Percentiles rank a stretch among this genome's conserved stretches.
Conservation (phyloP, 192 early-diverging fungal genomes). For the Podila minutissima region DNA sequence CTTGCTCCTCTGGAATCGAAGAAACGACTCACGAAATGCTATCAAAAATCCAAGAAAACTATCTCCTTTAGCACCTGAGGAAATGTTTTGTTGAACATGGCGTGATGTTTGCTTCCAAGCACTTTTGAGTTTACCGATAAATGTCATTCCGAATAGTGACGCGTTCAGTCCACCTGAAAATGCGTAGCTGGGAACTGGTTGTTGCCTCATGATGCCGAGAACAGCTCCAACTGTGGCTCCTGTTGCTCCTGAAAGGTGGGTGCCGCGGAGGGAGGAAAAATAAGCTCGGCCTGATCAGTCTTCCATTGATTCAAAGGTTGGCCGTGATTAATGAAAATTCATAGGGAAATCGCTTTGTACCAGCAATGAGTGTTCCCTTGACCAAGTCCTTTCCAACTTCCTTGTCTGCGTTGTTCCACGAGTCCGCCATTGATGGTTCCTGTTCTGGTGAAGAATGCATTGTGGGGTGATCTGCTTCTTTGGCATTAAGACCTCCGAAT, state of each 20-base stretch:
- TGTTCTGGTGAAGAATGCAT: too few relatives aligned
- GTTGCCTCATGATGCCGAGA: conserved; percentile 55
- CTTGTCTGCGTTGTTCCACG: conserved; percentile 15
- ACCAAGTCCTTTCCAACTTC: conserved; percentile 40
- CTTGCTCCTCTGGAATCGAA: conserved; percentile 64
- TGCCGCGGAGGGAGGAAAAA: neutral
- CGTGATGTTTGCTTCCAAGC: too few relatives aligned
- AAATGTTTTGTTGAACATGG: too few relatives aligned
- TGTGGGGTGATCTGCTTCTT: too few relatives aligned
- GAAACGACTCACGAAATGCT: conserved; percentile 68
- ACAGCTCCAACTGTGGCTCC: conserved; percentile 57
- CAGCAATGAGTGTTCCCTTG: conserved; percentile 32
- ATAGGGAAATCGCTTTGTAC: conserved; percentile 6
- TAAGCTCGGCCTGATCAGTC: neutral
- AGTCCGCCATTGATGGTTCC: neutral
- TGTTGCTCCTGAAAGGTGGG: conserved; percentile 23
- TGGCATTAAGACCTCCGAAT: too few relatives aligned
- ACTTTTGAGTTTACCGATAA: conserved; percentile 51
- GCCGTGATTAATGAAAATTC: neutral
- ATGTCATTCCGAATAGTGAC: conserved; percentile 60
- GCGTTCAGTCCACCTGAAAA: conserved; percentile 58
- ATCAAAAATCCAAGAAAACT: neutral
- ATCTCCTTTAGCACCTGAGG: too few relatives aligned
- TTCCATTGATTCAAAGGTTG: neutral
- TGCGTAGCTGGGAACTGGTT: conserved; percentile 54